Evolutionary conservation across 2,329 filamentous ascomycete species (phyloP).

Genomic region (Pseudogymnoascus sp.): DNA sequence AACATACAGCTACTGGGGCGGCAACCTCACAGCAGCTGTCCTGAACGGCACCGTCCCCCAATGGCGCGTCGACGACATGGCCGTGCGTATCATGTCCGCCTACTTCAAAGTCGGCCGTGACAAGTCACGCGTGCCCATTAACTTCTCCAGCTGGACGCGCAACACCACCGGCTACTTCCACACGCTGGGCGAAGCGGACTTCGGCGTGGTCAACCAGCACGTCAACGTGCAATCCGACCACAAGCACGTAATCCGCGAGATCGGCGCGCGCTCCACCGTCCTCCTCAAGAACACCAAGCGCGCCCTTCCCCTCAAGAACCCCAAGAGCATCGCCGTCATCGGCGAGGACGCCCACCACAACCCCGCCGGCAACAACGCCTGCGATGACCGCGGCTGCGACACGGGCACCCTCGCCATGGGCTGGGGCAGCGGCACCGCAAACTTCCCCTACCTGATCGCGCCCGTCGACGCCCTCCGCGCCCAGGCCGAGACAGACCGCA

Average conservation of each 20-base stretch:
- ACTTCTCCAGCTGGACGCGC: conserved; percentile 82
- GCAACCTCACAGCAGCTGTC: conserved; percentile 80
- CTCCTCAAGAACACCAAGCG: conserved; percentile 76
- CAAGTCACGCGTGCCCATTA: conserved; percentile 45
- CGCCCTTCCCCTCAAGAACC: conserved; percentile 68
- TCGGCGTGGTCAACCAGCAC: conserved; percentile 67
- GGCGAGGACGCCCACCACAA: conserved; percentile 79
- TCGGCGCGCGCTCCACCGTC: conserved; percentile 75
- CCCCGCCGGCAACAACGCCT: conserved; percentile 70
- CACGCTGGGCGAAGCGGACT: conserved; percentile 51
- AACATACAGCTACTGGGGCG: conserved; percentile 54
- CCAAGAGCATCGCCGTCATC: conserved; percentile 68
- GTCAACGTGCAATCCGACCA: conserved; percentile 79
- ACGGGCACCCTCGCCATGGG: conserved; percentile 62
- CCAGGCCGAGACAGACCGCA: conserved; percentile 52
- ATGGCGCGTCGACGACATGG: conserved; percentile 88
- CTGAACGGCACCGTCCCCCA: conserved; percentile 83
- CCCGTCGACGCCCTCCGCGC: conserved; percentile 63
- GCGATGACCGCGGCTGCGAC: conserved; percentile 47
- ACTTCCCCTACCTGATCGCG: conserved; percentile 70
- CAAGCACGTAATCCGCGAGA: conserved; percentile 62
- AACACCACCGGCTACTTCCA: conserved; percentile 69
- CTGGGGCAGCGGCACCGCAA: conserved; percentile 70
- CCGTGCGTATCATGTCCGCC: conserved; percentile 69
- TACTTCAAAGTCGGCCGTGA: conserved; percentile 58